Evolutionary conservation across 2,329 filamentous ascomycete species (phyloP).

Genomic region (Ceratocystis harringtonii): DNA sequence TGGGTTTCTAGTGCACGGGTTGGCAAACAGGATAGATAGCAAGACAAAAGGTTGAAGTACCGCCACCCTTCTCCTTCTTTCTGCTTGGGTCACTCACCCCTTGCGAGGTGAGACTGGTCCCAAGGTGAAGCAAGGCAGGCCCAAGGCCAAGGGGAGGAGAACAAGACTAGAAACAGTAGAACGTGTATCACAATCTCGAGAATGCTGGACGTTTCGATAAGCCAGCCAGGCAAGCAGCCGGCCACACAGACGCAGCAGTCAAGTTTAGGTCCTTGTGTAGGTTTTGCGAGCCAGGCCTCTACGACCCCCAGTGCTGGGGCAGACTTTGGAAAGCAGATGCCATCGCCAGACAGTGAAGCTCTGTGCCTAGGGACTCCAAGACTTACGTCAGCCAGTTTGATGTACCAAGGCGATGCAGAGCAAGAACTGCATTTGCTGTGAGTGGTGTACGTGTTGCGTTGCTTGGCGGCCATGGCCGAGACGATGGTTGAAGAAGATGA

Average conservation of each 20-base stretch:
- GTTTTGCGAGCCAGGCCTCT: not conserved
- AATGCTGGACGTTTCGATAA: not conserved
- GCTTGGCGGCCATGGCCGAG: not conserved
- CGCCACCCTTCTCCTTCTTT: too few species aligned
- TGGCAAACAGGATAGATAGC: too few species aligned
- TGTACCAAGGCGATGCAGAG: not conserved
- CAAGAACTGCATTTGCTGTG: not conserved
- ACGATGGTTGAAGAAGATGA: not conserved
- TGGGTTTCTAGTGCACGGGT: too few species aligned
- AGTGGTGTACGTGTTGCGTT: not conserved
- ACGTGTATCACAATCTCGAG: not conserved
- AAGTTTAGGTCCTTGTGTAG: not conserved
- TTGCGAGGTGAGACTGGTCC: not conserved
- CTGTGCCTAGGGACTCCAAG: not conserved
- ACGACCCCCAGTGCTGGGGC: not conserved
- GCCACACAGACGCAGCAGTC: not conserved
- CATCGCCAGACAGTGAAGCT: not conserved
- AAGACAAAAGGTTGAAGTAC: too few species aligned
- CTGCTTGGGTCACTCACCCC: not conserved
- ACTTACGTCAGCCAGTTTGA: slow-evolving; percentile 1
- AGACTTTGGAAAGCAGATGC: not conserved
- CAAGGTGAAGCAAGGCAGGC: not conserved
- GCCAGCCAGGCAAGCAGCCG: not conserved
- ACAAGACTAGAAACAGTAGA: not conserved
- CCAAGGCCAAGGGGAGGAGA: not conserved